Base-by-base conservation (phyloP, 2,329 filamentous ascomycete species). In the Paecilomyces dactylethromorphus region DNA sequence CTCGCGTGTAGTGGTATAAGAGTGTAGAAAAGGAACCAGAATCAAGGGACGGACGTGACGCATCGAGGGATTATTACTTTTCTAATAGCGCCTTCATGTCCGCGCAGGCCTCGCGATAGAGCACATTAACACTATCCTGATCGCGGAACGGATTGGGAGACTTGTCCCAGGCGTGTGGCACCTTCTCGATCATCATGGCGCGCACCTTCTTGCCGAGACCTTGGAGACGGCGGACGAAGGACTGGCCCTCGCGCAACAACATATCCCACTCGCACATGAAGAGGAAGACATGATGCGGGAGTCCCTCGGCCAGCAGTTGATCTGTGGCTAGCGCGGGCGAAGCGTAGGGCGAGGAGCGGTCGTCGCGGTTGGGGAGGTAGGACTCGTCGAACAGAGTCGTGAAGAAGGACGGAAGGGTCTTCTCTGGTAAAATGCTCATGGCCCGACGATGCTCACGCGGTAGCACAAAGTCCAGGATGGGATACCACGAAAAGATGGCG, bases 261-360 rank as follows among this genome's bases (percentile, higher is more conserved):
- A 87, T 87, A 66, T 87, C 85, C 82, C 82, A 87, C 68, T 87
- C 85, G 68, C 85, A 87, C 51, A 84, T 82, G 66, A 83, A 84
- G 63, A 87, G 71, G 59, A 85, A 83, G 53, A 87, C 81, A 59
- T 86, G 81, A n/a, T 81, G 74, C 0, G 85, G 85, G 1, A 87
- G 69, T 1, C 77, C 78, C 22, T 78, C 77, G 29, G 70, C 66
- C n/a, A 87, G 77, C 66, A 84, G 79, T 29, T 77, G 70, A 21
- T 80, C 77, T 0, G 81, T 76, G 1, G 85, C 84, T 10, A 82
- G 78, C 32, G 82, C 82, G 0, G 85, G 85, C 7, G 79, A 82
- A 1, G 86, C 81, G 71, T 82, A 87, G 1, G 85, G 83, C 10
- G 83, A 83, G 52, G 77, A 70, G 56, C 84, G 81, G 55, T 80